A percentile compares a stretch with the other conserved stretches of the same genome.
phyloP scores from a whole-genome alignment of 2,329 filamentous ascomycete genomes.

The Diaporthe eres region DNA sequence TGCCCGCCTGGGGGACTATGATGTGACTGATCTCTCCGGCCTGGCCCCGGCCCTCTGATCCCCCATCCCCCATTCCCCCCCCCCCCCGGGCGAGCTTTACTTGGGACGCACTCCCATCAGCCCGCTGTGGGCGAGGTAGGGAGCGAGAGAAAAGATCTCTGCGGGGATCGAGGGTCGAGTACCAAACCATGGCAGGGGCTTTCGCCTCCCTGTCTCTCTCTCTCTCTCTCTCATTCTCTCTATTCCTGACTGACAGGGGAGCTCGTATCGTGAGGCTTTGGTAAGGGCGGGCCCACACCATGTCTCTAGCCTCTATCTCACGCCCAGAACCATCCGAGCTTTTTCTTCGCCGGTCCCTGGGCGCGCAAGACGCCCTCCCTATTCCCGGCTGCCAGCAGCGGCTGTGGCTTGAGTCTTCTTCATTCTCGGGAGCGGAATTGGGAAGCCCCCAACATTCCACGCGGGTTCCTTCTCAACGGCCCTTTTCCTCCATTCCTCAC shows the following conservation, averaged over 20 bases:
- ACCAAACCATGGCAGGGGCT: not conserved
- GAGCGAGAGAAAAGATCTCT: not conserved
- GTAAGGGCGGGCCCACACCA: not conserved
- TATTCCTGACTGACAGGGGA: conserved; percentile 3
- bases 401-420: conserved; percentile 14
- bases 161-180: not conserved
- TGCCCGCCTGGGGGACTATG: not conserved
- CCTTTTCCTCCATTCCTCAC: not conserved
- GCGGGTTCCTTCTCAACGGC: not conserved
- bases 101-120: not conserved
- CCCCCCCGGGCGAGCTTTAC: not conserved
- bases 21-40: conserved; percentile 12
- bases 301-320: not conserved
- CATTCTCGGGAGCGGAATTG: conserved; percentile 17
- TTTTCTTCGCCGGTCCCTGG: not conserved
- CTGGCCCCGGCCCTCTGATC: conserved; percentile 13
- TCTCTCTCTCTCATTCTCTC: not conserved
- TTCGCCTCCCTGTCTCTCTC: not conserved
- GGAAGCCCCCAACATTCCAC: not conserved
- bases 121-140: not conserved
- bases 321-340: conserved; percentile 14
- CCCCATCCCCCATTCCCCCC: not conserved
- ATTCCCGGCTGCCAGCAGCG: conserved; percentile 8
- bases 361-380: conserved; percentile 4
- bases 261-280: conserved; percentile 19